A percentile compares a stretch with the other conserved stretches of the same genome.
Conservation (phyloP, 371 early-diverging fungal genomes). For the Apophysomyces ossiformis region DNA sequence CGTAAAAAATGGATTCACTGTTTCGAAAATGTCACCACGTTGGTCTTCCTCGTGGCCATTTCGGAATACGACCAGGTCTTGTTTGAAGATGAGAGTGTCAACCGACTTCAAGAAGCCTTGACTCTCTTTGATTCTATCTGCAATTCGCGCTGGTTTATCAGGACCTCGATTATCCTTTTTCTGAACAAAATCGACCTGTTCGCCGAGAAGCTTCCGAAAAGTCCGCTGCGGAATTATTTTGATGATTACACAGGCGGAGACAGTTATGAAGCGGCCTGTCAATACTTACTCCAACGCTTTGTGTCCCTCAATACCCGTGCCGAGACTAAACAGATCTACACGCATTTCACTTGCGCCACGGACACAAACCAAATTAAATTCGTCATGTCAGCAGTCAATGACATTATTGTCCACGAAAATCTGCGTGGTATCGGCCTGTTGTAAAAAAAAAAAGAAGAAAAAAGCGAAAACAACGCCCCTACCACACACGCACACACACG, state of each 20-base stretch:
- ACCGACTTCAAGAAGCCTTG: constrained; percentile 29
- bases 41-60: constrained; percentile 80
- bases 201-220: constrained; percentile 24
- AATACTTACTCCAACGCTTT: constrained; percentile 51
- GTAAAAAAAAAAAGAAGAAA: constrained; percentile 29
- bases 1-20: constrained; percentile 94
- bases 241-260: constrained; percentile 45
- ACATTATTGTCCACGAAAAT: constrained; percentile 70
- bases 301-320: constrained; percentile 47
- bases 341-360: constrained; percentile 65
- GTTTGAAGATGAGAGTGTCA: constrained; percentile 27
- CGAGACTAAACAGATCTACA: constrained; percentile 50
- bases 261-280: constrained; percentile 64
- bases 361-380: constrained; percentile 73
- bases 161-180: constrained; percentile 27
- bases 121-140: constrained; percentile 35
- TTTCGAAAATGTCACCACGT: constrained; percentile 91
- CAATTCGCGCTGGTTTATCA: constrained; percentile 33
- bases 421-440: constrained; percentile 67
- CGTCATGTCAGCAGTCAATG: constrained; percentile 74
- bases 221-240: constrained; percentile 29
- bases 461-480: not conserved
- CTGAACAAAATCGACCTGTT: constrained; percentile 39
- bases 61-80: constrained; percentile 33
- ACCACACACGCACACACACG: not conserved